These are phyloP conservation scores for Pichia sp. DNA, from an alignment of 1,139 yeast genomes.

Conservation along the genomic window DNA sequence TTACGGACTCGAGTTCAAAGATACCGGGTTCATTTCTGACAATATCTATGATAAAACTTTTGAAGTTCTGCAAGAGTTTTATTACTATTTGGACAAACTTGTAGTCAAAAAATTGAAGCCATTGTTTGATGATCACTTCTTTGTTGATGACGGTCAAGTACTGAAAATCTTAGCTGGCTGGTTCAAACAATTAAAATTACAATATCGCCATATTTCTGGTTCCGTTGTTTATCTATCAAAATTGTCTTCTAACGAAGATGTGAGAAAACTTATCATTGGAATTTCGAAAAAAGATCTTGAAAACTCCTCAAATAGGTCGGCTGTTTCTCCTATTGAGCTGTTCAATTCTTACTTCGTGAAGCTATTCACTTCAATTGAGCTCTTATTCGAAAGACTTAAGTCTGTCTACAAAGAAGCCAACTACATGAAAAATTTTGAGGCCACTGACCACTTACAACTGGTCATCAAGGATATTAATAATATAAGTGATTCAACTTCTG, in stretches of 20 bases:
- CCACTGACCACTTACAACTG: conserved; percentile 13
- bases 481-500: conserved; percentile 29
- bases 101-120: conserved; percentile 25
- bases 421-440: conserved; percentile 13
- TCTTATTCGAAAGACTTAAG: conserved; percentile 25
- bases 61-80: conserved; percentile 25
- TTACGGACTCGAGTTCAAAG: conserved; percentile 27
- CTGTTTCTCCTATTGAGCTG: conserved; percentile 28
- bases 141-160: conserved; percentile 27
- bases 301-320: conserved; percentile 21
- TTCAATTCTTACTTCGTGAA: conserved; percentile 30
- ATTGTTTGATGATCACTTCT: conserved; percentile 26
- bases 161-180: conserved; percentile 24
- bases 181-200: conserved; percentile 25
- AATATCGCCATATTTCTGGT: conserved; percentile 27
- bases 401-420: conserved; percentile 22
- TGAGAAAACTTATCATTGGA: conserved; percentile 24
- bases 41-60: conserved; percentile 29
- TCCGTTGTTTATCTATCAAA: conserved; percentile 29
- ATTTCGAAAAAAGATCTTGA: conserved; percentile 22
- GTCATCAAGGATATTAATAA: conserved; percentile 23
- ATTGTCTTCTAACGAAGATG: conserved; percentile 23
- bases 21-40: conserved; percentile 18
- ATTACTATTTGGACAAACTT: conserved; percentile 26
- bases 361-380: conserved; percentile 29